Evolutionary conservation across 2,329 filamentous ascomycete genomes (phyloP), one percentile per base, ranked within the genome.

Genomic region (Fusarium coicis): DNA sequence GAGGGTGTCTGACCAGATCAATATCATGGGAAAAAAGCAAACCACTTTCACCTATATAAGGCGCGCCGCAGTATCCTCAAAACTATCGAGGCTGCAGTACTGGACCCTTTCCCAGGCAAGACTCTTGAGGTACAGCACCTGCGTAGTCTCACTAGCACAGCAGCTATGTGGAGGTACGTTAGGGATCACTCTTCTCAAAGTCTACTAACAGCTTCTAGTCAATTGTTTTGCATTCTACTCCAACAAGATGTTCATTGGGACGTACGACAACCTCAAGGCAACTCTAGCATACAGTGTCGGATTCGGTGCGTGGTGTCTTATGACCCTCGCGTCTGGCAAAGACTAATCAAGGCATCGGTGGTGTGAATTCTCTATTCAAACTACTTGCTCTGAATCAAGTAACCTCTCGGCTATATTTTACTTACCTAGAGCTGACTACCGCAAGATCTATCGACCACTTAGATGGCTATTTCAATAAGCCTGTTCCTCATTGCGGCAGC

Each of bases 161-260:
- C 54, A 56, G 30, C 54, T 56, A 2, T 56, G 54, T 16, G 53
- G 53, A 4, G 37, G 53, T 43, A 15, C 8, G 21, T 42, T n/a
- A 5, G 15, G 14, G 8, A 1, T 10, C 8, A 5, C 21, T 4
- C 15, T 42, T n/a, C 21, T 10, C 39, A 15, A 10, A n/a, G 8
- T 15, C 8, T n/a, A 42, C 39, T 43, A 9, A 56, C n/a, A 11
- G 0, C 1, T 19, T 1, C 4, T 23, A 56, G 54, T 56, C 7
- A 56, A 56, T 12, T 40, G 44, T 21, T 44, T 56, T 4, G 53
- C 53, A 9, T 56, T 56, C 8, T 56, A 56, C 40, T 56, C 53
- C 1, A 56, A 56, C 30, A 56, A 56, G 10, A 44, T 56, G 14
- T 43, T 44, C 40, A 44, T n/a, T 16, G 53, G 40, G 10, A 7